Evolutionary conservation across 1,284 basidiomycete genomes (phyloP), one percentile per base, ranked within the genome.

Genomic region (Austroboletus niveus): DNA sequence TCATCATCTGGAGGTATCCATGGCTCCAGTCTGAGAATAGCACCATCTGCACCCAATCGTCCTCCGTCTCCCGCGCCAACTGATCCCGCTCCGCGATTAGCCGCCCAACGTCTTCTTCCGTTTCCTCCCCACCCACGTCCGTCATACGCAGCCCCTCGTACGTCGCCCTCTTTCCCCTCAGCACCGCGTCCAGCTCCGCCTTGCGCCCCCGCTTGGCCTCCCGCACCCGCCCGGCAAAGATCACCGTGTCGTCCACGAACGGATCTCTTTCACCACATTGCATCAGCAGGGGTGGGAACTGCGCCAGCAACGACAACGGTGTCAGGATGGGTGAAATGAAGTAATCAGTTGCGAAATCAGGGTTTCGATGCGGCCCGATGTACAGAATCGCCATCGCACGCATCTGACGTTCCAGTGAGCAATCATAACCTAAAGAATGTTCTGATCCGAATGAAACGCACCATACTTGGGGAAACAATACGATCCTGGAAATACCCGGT

Each of bases 351-450:
- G 87, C 84, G 68, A 98, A 93, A 69, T 98, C 94, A 14, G 96
- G 95, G 65, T 93, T 89, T 49, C 85, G 85, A 60, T 90, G 82
- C 0, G 95, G 94, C 1, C 96, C 96, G 56, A 98, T 89, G 72
- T 98, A 98, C 52, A 98, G 76, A 61, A 98, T 95, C 2, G 95
- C 94, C 95, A 98, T 98, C 1, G 95, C 94, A 40, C 96, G 89
- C 90, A 98, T 96, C 94, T 96, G 27, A 27, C 27, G 59, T 40
- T 35, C 24, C n/a, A 39, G 17, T 64, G 39, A 64, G 47, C 47
- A 29, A 42, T 42, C 9, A 15, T 34, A 34, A 42, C 47, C 12
- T 30, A 35, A 50, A 29, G 47, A 20, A 36, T 15, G 35, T 43
- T 51, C 47, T 20, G 51, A 30, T 44, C 42, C 42, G 35, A 20